These are phyloP conservation scores for Talaromyces sp. DNA, from an alignment of 2,329 filamentous ascomycete genomes.

Conservation along the genomic window DNA sequence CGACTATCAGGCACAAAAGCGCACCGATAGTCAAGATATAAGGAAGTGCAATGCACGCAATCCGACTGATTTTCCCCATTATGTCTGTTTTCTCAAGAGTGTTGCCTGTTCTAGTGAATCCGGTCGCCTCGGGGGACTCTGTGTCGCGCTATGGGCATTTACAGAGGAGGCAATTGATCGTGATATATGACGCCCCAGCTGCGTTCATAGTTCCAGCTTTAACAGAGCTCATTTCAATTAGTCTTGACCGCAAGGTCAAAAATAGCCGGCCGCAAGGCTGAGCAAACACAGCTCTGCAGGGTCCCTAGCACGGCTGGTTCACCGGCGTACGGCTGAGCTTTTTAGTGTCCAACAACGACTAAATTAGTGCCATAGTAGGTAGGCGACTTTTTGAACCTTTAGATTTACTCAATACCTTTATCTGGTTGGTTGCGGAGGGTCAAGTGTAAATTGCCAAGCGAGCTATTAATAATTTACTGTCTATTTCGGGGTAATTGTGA, in stretches of 20 bases:
- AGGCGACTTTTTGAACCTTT: not conserved
- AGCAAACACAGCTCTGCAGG: not conserved
- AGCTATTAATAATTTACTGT: not conserved
- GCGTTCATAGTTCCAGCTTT: not conserved
- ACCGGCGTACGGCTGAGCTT: not conserved
- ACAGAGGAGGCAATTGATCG: not conserved
- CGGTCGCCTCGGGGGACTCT: not conserved
- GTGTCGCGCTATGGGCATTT: not conserved
- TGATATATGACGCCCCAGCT: not conserved
- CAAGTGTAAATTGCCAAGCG: not conserved
- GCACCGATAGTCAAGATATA: slow-evolving; percentile 74
- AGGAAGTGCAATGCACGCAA: slow-evolving; percentile 80
- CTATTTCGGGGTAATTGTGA: not conserved
- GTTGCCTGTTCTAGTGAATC: not conserved
- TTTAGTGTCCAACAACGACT: not conserved
- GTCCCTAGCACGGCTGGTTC: not conserved
- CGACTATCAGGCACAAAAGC: slow-evolving; percentile 60
- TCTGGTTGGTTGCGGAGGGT: not conserved
- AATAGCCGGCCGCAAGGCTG: not conserved
- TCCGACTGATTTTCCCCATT: slow-evolving; percentile 69
- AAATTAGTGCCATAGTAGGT: too few species aligned
- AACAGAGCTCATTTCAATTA: not conserved
- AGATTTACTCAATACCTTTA: not conserved
- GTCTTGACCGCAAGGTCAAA: not conserved
- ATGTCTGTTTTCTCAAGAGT: not conserved